Conservation (phyloP, 495 filamentous ascomycete species). For the Podospora didyma region DNA sequence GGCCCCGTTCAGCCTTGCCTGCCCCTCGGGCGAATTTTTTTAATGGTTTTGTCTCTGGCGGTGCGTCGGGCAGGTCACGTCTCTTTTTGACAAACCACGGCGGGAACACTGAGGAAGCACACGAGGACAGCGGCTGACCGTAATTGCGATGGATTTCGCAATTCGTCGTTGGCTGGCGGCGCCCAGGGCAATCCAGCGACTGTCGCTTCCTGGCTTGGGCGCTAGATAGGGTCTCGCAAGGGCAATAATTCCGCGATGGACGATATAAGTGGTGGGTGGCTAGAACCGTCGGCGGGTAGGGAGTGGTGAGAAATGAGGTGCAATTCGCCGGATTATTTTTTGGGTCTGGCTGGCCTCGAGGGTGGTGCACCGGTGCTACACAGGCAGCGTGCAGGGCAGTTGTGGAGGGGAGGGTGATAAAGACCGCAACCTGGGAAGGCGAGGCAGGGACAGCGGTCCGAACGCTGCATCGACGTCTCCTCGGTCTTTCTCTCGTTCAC, state of each 20-base stretch:
- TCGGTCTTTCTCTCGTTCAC: not conserved
- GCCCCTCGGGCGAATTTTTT: not conserved
- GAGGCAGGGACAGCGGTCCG: not conserved
- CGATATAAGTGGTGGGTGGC: slow-evolving; percentile 28
- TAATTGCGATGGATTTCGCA: not conserved
- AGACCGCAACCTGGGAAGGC: not conserved
- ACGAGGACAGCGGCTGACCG: not conserved
- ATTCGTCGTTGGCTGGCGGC: slow-evolving; percentile 2
- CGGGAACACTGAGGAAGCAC: not conserved
- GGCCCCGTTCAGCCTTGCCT: slow-evolving; percentile 3
- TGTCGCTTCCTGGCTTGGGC: slow-evolving; percentile 10
- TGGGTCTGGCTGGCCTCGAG: slow-evolving; percentile 2
- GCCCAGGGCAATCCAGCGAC: slow-evolving; percentile 3
- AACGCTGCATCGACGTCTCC: not conserved
- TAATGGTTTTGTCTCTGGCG: not conserved
- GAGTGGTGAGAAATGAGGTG: slow-evolving; percentile 18
- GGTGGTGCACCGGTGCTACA: no score
- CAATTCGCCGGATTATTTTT: slow-evolving; percentile 33
- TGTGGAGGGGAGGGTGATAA: not conserved
- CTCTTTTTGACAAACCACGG: not conserved
- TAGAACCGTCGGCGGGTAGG: slow-evolving; percentile 26
- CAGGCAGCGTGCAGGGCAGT: no score
- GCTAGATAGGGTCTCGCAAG: slow-evolving; percentile 18
- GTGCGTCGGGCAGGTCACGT: not conserved
- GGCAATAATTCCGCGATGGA: slow-evolving; percentile 21